phyloP scores from a whole-genome alignment of 139 green algal genomes.

The Chlamydomonas eustigma region DNA sequence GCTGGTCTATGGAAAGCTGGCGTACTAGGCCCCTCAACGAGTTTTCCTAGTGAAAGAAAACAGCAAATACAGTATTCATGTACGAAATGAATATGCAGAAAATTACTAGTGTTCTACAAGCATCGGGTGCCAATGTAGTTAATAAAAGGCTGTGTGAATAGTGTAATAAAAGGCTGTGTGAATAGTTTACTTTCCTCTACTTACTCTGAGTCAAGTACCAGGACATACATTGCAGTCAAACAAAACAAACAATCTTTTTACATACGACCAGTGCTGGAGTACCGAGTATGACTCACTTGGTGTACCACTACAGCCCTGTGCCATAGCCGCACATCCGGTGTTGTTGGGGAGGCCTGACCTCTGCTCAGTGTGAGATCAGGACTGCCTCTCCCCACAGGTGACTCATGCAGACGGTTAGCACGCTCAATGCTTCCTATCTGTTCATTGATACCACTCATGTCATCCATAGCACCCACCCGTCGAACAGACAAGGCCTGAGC shows the following conservation, averaged over 20 bases:
- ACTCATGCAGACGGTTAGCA: neutral
- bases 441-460: conserved; percentile 58
- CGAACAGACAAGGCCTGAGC: conserved; percentile 52
- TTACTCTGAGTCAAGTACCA: no score
- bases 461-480: conserved; percentile 50
- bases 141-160: no score
- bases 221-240: no score
- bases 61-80: no score
- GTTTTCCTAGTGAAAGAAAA: conserved; percentile 43
- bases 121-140: no score
- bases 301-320: conserved; percentile 91
- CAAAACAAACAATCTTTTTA: no score
- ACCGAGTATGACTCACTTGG: conserved; percentile 19
- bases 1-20: conserved; percentile 96
- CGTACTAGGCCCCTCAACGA: conserved; percentile 38
- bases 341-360: conserved; percentile 44
- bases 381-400: conserved; percentile 8
- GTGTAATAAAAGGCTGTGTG: no score
- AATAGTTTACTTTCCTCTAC: no score
- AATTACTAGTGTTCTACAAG: no score
- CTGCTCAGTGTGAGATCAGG: conserved; percentile 44
- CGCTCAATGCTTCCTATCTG: conserved; percentile 13
- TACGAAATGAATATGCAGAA: no score
- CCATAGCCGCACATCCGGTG: conserved; percentile 84
- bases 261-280: no score